Evolutionary conservation across 2,329 filamentous ascomycete genomes (phyloP), one percentile per base, ranked within the genome.

Genomic region (Hypoxylon rubiginosum): DNA sequence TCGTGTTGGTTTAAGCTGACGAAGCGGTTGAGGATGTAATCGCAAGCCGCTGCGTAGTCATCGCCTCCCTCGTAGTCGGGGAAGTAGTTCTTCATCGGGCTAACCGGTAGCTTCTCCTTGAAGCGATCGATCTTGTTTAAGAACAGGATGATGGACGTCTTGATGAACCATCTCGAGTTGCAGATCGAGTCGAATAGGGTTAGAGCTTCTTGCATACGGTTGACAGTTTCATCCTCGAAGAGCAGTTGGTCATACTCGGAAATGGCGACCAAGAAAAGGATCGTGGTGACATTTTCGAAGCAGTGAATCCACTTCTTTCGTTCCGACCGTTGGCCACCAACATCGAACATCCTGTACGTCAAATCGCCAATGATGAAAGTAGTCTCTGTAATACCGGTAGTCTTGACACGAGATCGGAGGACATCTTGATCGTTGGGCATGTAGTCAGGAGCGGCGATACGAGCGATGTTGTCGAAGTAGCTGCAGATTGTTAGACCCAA

Each of bases 21-120:
- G 82, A 99, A 99, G 79, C 96, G 90, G 87, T 98, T 98, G 68
- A 99, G 88, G 76, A 99, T 98, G 84, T 99, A 99, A 81, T 99
- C 95, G 84, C 96, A 99, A 39, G 96, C 96, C 55, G 93, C 92
- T 43, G 92, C 91, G 78, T 99, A 99, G 82, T 99, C 95, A 73
- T 97, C 92, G 74, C 96, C 96, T 72, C 95, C 93, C 84, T 98
- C 95, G 80, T 93, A 96, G 77, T 96, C 92, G 43, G 92, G 92
- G 85, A 95, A 95, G 81, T 94, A 93, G 81, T 92, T 93, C 80
- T 92, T 92, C 83, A 96, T 92, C n/a, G 92, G 91, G 77, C 91
- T 93, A 76, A 91, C 85, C 15, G 89, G 88, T 54, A 96, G 86
- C 85, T 95, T 96, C 82, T 92, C 90, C 84, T 93, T 93, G 84